Evolutionary conservation across 805 yeast genomes (phyloP).

Genomic region (Cyberlindnera xylosilytica): DNA sequence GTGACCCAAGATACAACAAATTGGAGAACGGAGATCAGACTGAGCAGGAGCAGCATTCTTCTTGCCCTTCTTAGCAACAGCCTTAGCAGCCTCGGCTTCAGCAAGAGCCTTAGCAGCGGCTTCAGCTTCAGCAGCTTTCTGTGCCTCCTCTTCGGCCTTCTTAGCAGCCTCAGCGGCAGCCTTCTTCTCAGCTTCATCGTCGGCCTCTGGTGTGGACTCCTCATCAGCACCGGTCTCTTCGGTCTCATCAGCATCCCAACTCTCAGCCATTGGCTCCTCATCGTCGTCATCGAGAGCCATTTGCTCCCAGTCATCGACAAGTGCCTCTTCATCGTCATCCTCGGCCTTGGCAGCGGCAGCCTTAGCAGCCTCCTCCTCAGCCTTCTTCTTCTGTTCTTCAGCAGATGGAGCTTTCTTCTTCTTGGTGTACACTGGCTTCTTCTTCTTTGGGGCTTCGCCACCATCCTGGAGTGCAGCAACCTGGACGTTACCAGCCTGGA

Average conservation of each 20-base stretch:
- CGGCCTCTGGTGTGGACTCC: constrained; percentile 20
- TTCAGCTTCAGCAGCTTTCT: constrained; percentile 26
- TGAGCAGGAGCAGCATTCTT: constrained; percentile 24
- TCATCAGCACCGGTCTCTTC: constrained; percentile 20
- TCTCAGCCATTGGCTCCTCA: constrained; percentile 52
- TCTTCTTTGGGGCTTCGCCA: constrained; percentile 48
- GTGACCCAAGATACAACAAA: constrained; percentile 98
- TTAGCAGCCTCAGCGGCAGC: constrained; percentile 25
- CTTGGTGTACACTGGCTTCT: constrained; percentile 59
- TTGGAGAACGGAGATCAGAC: constrained; percentile 89
- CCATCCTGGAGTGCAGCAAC: constrained; percentile 65
- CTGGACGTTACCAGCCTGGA: constrained; percentile 66
- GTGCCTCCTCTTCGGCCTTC: constrained; percentile 27
- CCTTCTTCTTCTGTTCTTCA: constrained; percentile 27
- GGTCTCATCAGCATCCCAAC: constrained; percentile 44
- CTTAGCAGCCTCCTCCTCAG: constrained; percentile 22
- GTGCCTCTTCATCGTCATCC: constrained; percentile 35
- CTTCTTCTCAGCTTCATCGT: constrained; percentile 22
- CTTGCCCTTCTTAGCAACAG: constrained; percentile 21
- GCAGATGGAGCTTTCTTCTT: constrained; percentile 52
- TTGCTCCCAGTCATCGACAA: constrained; percentile 86
- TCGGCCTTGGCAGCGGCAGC: constrained; percentile 11
- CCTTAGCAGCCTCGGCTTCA: constrained; percentile 15
- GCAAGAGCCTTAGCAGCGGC: constrained; percentile 8
- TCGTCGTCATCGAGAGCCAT: constrained; percentile 60